Conservation (phyloP, 768 basidiomycete species). For the Postia placenta region DNA sequence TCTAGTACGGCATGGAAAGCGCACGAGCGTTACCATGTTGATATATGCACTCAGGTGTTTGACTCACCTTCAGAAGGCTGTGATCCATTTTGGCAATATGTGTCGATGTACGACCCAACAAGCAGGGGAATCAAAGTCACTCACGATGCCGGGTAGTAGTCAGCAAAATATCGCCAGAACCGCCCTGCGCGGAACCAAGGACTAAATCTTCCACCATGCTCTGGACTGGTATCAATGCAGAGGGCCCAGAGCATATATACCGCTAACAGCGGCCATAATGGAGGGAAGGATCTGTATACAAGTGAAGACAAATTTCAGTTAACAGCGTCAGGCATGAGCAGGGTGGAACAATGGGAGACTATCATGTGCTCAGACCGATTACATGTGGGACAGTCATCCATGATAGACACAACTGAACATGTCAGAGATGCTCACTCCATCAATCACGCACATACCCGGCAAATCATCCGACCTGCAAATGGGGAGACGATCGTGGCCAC, state of each 20-base stretch:
- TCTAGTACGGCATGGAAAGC: conserved; percentile 39
- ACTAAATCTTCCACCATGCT: conserved; percentile 63
- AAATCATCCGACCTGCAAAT: no score
- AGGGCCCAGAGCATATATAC: conserved; percentile 75
- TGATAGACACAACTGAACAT: no score
- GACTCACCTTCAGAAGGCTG: conserved; percentile 37
- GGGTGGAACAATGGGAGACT: no score
- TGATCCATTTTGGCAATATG: background rate
- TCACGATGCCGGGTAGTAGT: conserved; percentile 86
- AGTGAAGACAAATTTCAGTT: no score
- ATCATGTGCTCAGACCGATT: no score
- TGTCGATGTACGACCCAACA: background rate
- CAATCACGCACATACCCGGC: no score
- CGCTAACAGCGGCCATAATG: conserved; percentile 79
- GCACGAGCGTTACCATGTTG: background rate
- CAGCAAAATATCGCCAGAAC: conserved; percentile 89
- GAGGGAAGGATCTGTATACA: conserved; percentile 69
- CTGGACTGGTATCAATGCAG: conserved; percentile 72
- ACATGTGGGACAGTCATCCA: no score
- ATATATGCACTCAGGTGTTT: no score
- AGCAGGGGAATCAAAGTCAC: conserved; percentile 27
- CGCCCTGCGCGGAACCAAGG: conserved; percentile 64
- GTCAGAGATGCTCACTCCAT: no score
- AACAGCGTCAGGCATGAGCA: no score
- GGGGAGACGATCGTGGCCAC: no score